A percentile compares a stretch with the other conserved stretches of the same genome.
Evolutionary conservation across 805 yeast genomes (phyloP).

Genomic region (Vanderwaltozyma tropicalis): DNA sequence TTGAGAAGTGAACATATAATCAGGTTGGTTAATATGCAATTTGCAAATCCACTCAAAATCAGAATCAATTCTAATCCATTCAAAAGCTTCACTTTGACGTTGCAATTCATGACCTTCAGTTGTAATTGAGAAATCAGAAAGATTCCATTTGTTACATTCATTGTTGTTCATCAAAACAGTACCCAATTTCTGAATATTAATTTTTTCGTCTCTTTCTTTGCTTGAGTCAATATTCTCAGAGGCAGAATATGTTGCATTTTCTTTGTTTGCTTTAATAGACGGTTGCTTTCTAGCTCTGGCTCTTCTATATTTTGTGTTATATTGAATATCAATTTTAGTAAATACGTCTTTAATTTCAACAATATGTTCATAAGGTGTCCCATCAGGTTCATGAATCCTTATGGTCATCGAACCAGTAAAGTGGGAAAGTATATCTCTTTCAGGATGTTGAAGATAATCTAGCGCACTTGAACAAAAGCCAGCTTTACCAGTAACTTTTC

Average conservation of each 20-base stretch:
- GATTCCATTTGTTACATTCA: slow-evolving; percentile 62
- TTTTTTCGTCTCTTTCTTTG: background rate
- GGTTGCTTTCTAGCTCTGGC: slow-evolving; percentile 45
- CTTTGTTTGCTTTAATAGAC: slow-evolving; percentile 9
- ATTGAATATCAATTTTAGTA: slow-evolving; percentile 85
- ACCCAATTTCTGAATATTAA: slow-evolving; percentile 39
- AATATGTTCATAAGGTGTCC: slow-evolving; percentile 96
- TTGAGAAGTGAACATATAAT: slow-evolving; percentile 90
- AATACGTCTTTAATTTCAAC: slow-evolving; percentile 79
- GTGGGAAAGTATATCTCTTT: slow-evolving; percentile 26
- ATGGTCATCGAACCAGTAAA: slow-evolving; percentile 95
- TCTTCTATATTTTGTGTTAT: slow-evolving; percentile 86
- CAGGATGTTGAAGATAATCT: slow-evolving; percentile 15
- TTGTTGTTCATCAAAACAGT: slow-evolving; percentile 54
- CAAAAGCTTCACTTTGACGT: slow-evolving; percentile 69
- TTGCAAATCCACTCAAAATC: slow-evolving; percentile 95
- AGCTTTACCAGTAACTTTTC: slow-evolving; percentile 17
- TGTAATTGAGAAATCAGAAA: slow-evolving; percentile 57
- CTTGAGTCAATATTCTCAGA: background rate
- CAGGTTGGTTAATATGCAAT: slow-evolving; percentile 76
- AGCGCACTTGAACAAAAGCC: slow-evolving; percentile 24
- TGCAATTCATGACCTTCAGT: slow-evolving; percentile 25
- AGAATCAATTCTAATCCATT: slow-evolving; percentile 96
- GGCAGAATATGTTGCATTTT: slow-evolving; percentile 11
- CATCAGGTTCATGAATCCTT: slow-evolving; percentile 94